Conservation (phyloP, 176 grass and related monocot genomes). For the Alloteropsis semialata region DNA sequence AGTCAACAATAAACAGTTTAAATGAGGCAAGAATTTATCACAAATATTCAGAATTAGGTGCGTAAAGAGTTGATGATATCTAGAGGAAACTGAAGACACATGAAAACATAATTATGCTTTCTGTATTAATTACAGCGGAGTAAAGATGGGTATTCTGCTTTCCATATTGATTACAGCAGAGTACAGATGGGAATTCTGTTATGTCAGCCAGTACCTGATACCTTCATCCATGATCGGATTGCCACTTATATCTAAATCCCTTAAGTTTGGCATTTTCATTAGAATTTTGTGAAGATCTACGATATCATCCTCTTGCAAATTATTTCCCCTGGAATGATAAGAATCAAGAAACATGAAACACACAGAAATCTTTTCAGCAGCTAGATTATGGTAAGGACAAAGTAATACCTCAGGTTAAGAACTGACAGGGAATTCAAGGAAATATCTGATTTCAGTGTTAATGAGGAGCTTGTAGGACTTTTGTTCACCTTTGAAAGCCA, state of each 20-base stretch:
- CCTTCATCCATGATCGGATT: conserved; percentile 82
- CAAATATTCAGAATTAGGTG: background rate
- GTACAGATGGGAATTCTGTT: conserved; percentile 1
- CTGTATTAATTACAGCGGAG: background rate
- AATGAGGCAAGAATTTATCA: background rate
- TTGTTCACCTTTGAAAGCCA: conserved; percentile 27
- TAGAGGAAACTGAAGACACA: conserved; percentile 17
- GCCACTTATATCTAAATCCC: conserved; percentile 81
- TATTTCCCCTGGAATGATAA: conserved; percentile 63
- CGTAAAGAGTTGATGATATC: conserved; percentile 4
- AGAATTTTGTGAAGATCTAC: conserved; percentile 68
- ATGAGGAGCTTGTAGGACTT: conserved; percentile 23
- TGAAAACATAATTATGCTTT: background rate
- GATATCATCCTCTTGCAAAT: conserved; percentile 65
- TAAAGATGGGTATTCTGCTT: background rate
- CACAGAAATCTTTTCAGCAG: background rate
- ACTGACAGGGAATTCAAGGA: conserved; percentile 40
- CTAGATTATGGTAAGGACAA: background rate
- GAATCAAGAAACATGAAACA: conserved; percentile 12
- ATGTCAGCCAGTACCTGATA: conserved; percentile 56
- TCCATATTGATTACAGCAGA: background rate
- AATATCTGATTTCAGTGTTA: conserved; percentile 24
- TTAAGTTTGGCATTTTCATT: conserved; percentile 66
- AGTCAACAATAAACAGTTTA: background rate
- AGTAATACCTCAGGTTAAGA: conserved; percentile 55